Base-by-base conservation (phyloP, 169 alveolate genomes). In the Plasmodium cynomolgi region DNA sequence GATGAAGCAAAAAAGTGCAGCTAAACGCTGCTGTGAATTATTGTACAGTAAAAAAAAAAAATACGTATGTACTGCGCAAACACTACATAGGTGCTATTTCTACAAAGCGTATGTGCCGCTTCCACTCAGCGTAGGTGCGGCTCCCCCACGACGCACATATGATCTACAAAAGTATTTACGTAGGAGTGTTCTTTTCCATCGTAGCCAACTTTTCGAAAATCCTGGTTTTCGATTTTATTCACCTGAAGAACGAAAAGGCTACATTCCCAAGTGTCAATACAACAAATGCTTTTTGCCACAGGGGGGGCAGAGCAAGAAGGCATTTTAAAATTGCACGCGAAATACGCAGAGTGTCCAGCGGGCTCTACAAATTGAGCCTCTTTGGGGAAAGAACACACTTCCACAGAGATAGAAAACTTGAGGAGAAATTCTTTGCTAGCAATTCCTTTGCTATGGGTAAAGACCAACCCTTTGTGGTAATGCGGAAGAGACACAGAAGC, bases 401-500 rank as follows among this genome's bases (percentile, higher is more conserved):
- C 54, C 68, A 79, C 34, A 37, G 33, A 39, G 41, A 88, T 33
- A 31, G 47, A 23, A 37, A 31, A 6, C 31, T 88, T 13, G 94
- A 81, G 72, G 31, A n/a, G 50, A 31, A 34, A 47, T 88, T 88
- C 50, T 88, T 88, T 47, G 71, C 83, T 9, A 88, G 71, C 81
- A 88, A 88, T n/a, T 79, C 20, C 39, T 88, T 88, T 77, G 71
- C 37, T 13, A 88, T 88, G 94, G 71, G 58, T 62, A 54, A 34
- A 23, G 83, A 88, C 47, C 94, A 88, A 47, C 94, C 94, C 20
- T 80, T 88, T 88, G 94, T 88, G 94, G 94, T 88, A 80, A 58
- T 26, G 71, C 15, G 44, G 20, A 37, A 73, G 23, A 37, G 50
- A 62, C 17, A 41, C 77, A 81, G 9, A 79, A 15, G 84, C 7